These are phyloP conservation scores for Solanum sitiens DNA, from an alignment of 257 asterid genomes.

Conservation along the genomic window DNA sequence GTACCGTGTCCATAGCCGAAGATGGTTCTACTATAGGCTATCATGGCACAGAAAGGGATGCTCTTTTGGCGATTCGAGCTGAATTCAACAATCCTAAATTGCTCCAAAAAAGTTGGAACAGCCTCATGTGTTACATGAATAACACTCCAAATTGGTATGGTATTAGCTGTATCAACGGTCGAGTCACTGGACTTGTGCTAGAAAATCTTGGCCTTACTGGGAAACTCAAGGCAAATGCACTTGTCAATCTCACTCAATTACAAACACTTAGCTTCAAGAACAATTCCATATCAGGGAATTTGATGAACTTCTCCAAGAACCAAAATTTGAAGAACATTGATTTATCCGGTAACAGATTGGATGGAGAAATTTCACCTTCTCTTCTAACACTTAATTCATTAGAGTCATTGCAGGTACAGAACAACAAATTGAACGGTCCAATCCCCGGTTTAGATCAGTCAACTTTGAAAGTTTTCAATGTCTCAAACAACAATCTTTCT, in stretches of 20 bases:
- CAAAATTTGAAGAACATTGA: constrained; percentile 30
- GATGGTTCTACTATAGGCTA: constrained; percentile 17
- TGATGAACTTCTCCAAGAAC: constrained; percentile 38
- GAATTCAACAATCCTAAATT: constrained; percentile 21
- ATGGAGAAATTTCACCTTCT: constrained; percentile 37
- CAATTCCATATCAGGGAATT: constrained; percentile 37
- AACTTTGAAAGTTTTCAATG: constrained; percentile 33
- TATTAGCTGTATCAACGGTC: constrained; percentile 38
- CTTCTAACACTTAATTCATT: constrained; percentile 25
- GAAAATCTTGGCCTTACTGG: constrained; percentile 40
- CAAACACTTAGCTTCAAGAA: constrained; percentile 42
- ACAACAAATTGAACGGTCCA: constrained; percentile 35
- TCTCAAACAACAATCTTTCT: constrained; percentile 47
- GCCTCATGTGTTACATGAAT: constrained; percentile 48
- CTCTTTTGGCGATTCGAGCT: constrained; percentile 31
- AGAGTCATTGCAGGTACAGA: constrained; percentile 50
- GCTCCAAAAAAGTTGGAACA: constrained; percentile 40
- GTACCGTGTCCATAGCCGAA: not conserved
- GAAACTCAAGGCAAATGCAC: constrained; percentile 26
- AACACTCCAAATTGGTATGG: constrained; percentile 48
- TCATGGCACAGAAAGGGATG: constrained; percentile 50
- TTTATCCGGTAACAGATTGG: constrained; percentile 42
- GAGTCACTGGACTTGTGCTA: constrained; percentile 43
- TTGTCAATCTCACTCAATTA: constrained; percentile 39
- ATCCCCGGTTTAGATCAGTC: constrained; percentile 40